Base-by-base conservation (phyloP, 768 basidiomycete genomes). In the Tricholoma flavovirens region DNA sequence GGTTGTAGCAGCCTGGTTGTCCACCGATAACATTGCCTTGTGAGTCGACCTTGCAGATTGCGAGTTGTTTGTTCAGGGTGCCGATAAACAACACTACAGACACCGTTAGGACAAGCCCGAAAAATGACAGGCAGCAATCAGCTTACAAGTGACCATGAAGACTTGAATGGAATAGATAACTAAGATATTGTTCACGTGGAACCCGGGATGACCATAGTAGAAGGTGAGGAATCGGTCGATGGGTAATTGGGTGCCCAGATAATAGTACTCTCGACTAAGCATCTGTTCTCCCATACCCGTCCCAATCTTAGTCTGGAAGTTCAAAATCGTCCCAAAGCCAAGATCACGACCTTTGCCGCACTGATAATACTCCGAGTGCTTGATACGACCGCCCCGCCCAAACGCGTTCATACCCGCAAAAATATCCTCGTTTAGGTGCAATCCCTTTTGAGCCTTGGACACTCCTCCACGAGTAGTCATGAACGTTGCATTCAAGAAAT, bases 251-350 rank as follows among this genome's bases (percentile, higher is more conserved):
- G 97, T 99, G 51, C 97, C 97, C 48, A 99, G 80, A 70, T 98
- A 99, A 72, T 98, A 99, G 71, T 99, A 99, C 74, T 99, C 97
- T 62, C 97, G 86, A 73, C 94, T 98, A 64, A 99, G 87, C 94
- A 98, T 96, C 68, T 99, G 97, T 72, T 99, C 97, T 64, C 97
- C 97, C 97, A 99, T 99, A 73, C 97, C 97, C 29, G 92, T 97
- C 26, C 96, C 96, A 66, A 99, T 97, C 83, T 99, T 99, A 50
- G 97, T 99, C 78, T 98, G 94, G 85, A 99, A 99, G 71, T 98
- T 98, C 66, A 99, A 77, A 67, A 98, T 98, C 45, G 97, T 99
- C 51, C 97, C 97, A 69, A 99, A 99, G 54, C 97, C 97, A 59
- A 99, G 87, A 77, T 99, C 97, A 75, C 97, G 89, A 55, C 97